phyloP scores from a whole-genome alignment of 179 eudicot species.

The Drosera spatulata region DNA sequence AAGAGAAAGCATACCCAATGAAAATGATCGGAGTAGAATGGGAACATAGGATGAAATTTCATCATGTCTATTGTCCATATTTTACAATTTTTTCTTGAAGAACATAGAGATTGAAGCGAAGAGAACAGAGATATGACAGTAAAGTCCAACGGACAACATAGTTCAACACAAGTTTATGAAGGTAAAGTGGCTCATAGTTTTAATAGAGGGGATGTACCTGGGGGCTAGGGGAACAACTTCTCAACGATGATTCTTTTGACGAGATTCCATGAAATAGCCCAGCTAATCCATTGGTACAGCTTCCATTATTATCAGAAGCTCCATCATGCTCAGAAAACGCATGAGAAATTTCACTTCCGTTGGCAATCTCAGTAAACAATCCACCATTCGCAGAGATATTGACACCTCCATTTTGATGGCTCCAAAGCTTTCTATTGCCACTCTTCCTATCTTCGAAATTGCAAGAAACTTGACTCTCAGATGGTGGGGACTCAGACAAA shows the following conservation, averaged over 20 bases:
- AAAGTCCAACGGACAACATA: not conserved
- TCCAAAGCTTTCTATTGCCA: constrained; percentile 57
- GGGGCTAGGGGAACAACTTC: constrained; percentile 72
- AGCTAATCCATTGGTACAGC: constrained; percentile 35
- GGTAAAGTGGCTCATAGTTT: not conserved
- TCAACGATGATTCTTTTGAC: constrained; percentile 11
- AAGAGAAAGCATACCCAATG: too few species aligned
- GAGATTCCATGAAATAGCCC: constrained; percentile 46
- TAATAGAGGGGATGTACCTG: constrained; percentile 35
- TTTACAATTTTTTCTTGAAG: too few species aligned
- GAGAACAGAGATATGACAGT: not conserved
- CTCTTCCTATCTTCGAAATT: constrained; percentile 25
- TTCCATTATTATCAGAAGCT: constrained; percentile 15
- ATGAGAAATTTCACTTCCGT: constrained; percentile 18
- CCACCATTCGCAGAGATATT: constrained; percentile 77
- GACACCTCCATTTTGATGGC: constrained; percentile 49
- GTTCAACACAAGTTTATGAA: not conserved
- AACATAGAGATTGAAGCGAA: too few species aligned
- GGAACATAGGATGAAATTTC: too few species aligned
- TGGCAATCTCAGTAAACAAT: constrained; percentile 40
- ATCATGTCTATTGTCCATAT: too few species aligned
- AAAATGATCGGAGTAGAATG: too few species aligned
- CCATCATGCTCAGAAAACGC: constrained; percentile 25
- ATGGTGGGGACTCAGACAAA: constrained; percentile 49
- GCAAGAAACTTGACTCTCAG: constrained; percentile 31